Conservation (phyloP, 2,329 filamentous ascomycete genomes). For the Pseudogymnoascus sp. region DNA sequence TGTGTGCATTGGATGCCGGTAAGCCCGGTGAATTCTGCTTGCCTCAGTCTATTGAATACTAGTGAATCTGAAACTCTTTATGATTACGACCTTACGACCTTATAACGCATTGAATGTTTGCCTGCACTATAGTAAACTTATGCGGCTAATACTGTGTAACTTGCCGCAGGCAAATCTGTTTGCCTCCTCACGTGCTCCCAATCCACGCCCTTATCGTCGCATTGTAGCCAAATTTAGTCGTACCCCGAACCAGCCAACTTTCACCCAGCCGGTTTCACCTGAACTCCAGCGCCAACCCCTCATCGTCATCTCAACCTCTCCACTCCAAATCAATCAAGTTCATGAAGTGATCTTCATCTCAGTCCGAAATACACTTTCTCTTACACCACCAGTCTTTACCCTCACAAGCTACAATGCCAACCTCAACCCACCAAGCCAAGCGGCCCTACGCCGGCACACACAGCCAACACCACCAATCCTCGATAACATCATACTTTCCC, state of each 20-base stretch:
- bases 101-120: not conserved
- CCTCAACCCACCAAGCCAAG: constrained; percentile 34
- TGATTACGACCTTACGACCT: not conserved
- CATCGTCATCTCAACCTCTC: constrained; percentile 3
- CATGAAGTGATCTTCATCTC: not conserved
- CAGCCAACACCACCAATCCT: constrained; percentile 40
- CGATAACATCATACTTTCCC: constrained; percentile 55
- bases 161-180: not conserved
- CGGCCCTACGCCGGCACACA: constrained; percentile 53
- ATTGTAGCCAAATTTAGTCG: not conserved
- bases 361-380: not conserved
- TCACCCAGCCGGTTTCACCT: constrained; percentile 1
- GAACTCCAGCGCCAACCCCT: constrained; percentile 1
- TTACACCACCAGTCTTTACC: not conserved
- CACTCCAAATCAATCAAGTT: not conserved
- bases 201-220: not conserved
- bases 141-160: not conserved
- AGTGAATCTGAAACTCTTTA: not conserved
- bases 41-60: not conserved
- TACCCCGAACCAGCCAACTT: not conserved
- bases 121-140: not conserved
- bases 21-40: not conserved
- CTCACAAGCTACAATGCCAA: constrained; percentile 15
- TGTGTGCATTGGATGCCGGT: not conserved
- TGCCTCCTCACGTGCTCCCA: constrained; percentile 2